A percentile compares a stretch with the other conserved stretches of the same genome.
These are phyloP conservation scores for Crithidia sp. DNA, from an alignment of 208 protist species.

Conservation along the genomic window DNA sequence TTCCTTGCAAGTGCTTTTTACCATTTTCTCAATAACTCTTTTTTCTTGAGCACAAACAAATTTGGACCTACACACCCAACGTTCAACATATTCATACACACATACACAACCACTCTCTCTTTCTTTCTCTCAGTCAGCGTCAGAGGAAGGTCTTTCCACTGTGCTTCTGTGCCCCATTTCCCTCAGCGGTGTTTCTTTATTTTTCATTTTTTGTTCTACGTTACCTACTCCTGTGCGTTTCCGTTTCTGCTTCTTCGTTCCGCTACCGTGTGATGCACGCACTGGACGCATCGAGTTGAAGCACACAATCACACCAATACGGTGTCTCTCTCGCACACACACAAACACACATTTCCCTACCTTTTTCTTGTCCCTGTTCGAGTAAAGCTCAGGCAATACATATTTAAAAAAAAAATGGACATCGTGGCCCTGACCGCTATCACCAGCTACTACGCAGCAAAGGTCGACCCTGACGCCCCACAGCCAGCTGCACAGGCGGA, in stretches of 20 bases:
- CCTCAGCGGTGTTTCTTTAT: background rate
- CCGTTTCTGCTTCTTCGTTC: too few relatives aligned
- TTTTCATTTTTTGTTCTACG: background rate
- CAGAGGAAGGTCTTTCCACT: background rate
- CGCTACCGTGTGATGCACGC: too few relatives aligned
- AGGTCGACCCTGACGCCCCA: constrained; percentile 3
- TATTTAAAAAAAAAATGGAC: background rate
- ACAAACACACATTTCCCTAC: background rate
- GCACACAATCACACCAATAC: too few relatives aligned
- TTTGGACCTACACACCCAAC: background rate
- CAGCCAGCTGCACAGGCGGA: background rate
- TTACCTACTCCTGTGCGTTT: background rate
- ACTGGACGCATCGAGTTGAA: too few relatives aligned
- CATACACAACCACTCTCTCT: background rate
- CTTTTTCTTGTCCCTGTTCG: background rate
- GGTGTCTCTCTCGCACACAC: background rate
- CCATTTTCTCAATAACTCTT: too few relatives aligned
- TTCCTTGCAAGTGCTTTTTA: too few relatives aligned
- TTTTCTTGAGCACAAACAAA: background rate
- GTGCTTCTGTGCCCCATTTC: too few relatives aligned
- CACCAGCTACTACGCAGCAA: constrained; percentile 15
- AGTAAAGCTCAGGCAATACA: too few relatives aligned
- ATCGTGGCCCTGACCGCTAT: background rate
- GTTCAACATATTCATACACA: background rate
- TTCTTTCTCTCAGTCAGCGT: background rate